Conservation (phyloP, 768 basidiomycete genomes). For the Holtermanniella nyarrowii region DNA sequence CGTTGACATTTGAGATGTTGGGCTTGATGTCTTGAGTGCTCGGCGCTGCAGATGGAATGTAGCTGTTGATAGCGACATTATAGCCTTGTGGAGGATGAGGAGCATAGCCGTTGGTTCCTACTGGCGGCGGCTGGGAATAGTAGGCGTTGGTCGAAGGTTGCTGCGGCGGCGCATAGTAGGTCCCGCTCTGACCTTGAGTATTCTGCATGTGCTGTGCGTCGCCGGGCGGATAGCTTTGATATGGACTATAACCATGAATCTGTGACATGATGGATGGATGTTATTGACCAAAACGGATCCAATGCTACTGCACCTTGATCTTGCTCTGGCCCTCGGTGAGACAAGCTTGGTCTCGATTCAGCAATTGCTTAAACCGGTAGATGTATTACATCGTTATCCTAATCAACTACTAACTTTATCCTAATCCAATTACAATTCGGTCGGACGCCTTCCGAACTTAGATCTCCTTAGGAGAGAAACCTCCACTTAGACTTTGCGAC, state of each 20-base stretch:
- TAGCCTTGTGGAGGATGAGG: not conserved
- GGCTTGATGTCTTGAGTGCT: not conserved
- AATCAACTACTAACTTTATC: not conserved
- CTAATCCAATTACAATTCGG: too few species aligned
- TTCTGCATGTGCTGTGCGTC: not conserved
- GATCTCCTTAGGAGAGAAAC: not conserved
- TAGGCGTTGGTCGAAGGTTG: not conserved
- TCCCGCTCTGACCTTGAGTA: not conserved
- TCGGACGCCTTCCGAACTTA: not conserved
- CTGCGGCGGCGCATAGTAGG: too few species aligned
- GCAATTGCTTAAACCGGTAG: not conserved
- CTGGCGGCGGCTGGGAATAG: not conserved
- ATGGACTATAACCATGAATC: not conserved
- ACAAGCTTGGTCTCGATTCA: too few species aligned
- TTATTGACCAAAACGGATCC: not conserved
- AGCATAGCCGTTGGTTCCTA: not conserved
- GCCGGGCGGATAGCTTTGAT: too few species aligned
- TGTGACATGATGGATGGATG: constrained; percentile 5
- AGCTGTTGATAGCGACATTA: not conserved
- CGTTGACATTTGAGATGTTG: too few species aligned
- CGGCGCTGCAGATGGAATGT: not conserved
- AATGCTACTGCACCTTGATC: not conserved
- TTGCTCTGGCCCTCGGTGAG: not conserved
- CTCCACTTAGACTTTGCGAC: not conserved
- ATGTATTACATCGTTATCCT: not conserved